phyloP scores from a whole-genome alignment of 768 basidiomycete species.

The Boletus reticulatus region DNA sequence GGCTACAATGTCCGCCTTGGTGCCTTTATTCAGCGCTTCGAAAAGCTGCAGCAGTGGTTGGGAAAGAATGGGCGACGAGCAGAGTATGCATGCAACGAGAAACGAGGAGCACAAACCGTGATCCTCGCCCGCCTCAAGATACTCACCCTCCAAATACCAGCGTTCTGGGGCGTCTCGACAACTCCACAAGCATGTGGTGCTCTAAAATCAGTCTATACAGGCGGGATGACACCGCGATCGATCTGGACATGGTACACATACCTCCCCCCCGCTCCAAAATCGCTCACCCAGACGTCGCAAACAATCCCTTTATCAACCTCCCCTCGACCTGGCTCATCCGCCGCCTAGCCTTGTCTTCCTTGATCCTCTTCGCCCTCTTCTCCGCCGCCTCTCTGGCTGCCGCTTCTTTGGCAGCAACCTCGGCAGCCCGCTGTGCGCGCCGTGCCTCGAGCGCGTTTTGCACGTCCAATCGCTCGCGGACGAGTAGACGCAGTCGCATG shows the following conservation, averaged over 20 bases:
- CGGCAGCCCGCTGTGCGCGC: slow-evolving; percentile 18
- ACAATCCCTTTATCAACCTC: slow-evolving; percentile 17
- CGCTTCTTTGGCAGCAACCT: slow-evolving; percentile 18
- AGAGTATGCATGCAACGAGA: too few relatives aligned
- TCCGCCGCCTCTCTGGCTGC: slow-evolving; percentile 4
- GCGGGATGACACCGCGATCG: not conserved
- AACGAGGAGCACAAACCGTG: too few relatives aligned
- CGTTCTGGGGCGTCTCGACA: not conserved
- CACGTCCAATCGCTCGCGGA: slow-evolving; percentile 32
- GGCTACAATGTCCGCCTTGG: too few relatives aligned
- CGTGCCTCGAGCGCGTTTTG: slow-evolving; percentile 17
- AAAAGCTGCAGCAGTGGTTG: too few relatives aligned
- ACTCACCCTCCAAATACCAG: slow-evolving; percentile 1
- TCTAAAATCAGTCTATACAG: not conserved
- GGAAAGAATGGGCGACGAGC: too few relatives aligned
- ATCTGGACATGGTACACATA: not conserved
- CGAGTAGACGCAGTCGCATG: slow-evolving; percentile 44
- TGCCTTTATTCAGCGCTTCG: too few relatives aligned
- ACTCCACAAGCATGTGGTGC: not conserved
- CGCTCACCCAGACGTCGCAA: slow-evolving; percentile 9
- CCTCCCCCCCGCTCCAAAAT: not conserved
- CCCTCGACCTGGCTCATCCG: slow-evolving; percentile 4
- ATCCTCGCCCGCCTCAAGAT: not conserved
- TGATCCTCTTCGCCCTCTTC: slow-evolving; percentile 5
- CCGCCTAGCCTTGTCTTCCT: slow-evolving; percentile 2